Conservation (phyloP, 176 grass and related monocot species). For the Rhipidocladum racemiflorum region DNA sequence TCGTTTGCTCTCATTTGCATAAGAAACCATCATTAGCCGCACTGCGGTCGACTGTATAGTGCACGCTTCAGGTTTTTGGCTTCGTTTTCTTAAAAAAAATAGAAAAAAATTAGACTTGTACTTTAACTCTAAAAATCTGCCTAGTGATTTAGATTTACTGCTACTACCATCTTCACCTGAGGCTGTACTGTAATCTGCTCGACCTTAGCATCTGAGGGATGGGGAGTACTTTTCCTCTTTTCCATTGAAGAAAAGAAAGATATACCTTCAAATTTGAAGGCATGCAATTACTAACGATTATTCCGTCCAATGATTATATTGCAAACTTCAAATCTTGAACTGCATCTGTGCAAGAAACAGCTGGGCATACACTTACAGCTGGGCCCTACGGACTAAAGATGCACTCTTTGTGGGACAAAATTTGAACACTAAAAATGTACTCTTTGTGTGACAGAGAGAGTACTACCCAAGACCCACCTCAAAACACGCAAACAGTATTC, state of each 20-base stretch:
- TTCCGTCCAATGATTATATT: neutral
- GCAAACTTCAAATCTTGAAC: conserved; percentile 13
- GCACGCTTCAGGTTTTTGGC: neutral
- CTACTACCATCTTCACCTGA: neutral
- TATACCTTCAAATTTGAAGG: neutral
- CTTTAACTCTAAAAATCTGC: neutral
- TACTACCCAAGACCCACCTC: neutral
- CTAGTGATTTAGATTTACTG: neutral
- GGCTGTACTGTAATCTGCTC: neutral
- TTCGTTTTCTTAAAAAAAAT: neutral
- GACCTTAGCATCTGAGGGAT: neutral
- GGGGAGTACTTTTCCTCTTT: neutral
- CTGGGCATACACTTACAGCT: no score
- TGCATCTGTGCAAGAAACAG: conserved; percentile 15
- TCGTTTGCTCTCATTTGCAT: neutral
- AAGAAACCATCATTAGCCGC: neutral
- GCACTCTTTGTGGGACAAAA: no score
- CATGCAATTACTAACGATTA: neutral
- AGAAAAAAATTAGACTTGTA: neutral
- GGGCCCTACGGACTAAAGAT: no score
- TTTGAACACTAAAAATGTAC: no score
- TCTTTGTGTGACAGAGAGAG: no score
- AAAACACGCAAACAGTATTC: neutral
- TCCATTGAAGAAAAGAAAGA: neutral
- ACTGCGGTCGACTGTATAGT: neutral